Evolutionary conservation across 2,329 filamentous ascomycete genomes (phyloP).

Genomic region (Colletotrichum sp.): DNA sequence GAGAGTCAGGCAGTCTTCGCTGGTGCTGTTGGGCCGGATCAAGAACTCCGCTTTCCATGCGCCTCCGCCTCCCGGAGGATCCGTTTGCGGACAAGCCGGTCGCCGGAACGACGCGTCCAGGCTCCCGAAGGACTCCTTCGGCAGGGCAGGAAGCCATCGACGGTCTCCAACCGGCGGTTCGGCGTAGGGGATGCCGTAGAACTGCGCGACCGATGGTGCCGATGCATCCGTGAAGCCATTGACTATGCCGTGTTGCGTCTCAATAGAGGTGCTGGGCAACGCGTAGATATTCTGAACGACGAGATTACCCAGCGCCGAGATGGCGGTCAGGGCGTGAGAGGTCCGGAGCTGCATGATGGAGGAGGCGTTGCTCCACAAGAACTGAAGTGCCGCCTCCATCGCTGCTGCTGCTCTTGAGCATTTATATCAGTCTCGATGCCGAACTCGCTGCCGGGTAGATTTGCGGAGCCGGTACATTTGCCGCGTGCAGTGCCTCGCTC

Average conservation of each 20-base stretch:
- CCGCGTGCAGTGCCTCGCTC: not conserved
- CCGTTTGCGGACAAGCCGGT: not conserved
- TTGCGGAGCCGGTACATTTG: not conserved
- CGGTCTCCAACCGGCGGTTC: slow-evolving; percentile 28
- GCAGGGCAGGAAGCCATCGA: slow-evolving; percentile 24
- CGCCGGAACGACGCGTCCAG: not conserved
- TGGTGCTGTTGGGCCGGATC: slow-evolving; percentile 2
- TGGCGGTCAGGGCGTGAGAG: not conserved
- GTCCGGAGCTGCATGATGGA: not conserved
- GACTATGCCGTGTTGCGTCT: not conserved
- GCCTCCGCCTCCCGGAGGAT: not conserved
- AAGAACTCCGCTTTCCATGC: not conserved
- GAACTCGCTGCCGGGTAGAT: not conserved
- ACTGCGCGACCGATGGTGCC: slow-evolving; percentile 27
- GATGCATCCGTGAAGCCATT: not conserved
- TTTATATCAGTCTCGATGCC: not conserved
- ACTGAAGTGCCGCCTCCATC: not conserved
- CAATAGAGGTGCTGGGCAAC: not conserved
- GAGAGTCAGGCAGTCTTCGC: slow-evolving; percentile 49
- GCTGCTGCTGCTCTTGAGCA: not conserved
- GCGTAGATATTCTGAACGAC: not conserved
- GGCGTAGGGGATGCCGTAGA: slow-evolving; percentile 38
- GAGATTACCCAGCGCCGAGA: not conserved
- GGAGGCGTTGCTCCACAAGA: not conserved
- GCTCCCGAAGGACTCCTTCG: slow-evolving; percentile 23